Evolutionary conservation across 192 early-diverging fungal species (phyloP).

Genomic region (Coemansia sp.): DNA sequence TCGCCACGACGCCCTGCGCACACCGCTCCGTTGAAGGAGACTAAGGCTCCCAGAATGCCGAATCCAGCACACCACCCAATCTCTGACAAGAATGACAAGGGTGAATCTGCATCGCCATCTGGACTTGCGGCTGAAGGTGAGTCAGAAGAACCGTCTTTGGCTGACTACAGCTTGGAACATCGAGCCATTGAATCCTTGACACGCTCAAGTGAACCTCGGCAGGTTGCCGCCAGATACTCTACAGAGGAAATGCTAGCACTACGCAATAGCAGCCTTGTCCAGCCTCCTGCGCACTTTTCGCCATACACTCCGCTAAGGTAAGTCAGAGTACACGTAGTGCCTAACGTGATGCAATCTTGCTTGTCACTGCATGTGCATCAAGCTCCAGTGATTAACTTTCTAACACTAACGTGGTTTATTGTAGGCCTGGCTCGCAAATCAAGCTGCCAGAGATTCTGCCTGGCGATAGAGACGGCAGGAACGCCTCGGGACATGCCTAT

Average conservation of each 20-base stretch:
- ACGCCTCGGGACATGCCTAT: constrained; percentile 1
- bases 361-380: not conserved
- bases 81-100: not conserved
- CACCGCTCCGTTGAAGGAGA: not conserved
- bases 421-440: constrained; percentile 41
- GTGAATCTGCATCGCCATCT: not conserved
- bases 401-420: not conserved
- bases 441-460: constrained; percentile 23
- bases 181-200: not conserved
- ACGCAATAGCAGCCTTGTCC: constrained; percentile 28
- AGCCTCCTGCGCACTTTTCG: constrained; percentile 29
- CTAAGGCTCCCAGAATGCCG: constrained; percentile 5
- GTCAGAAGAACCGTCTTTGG: not conserved
- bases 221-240: constrained; percentile 18
- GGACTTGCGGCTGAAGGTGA: not conserved
- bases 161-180: not conserved
- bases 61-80: not conserved
- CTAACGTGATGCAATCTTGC: not conserved
- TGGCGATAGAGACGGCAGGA: constrained; percentile 5
- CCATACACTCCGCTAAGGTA: constrained; percentile 44
- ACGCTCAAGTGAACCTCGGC: not conserved
- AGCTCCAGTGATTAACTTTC: not conserved
- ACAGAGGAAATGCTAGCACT: constrained; percentile 39
- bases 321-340: constrained; percentile 2
- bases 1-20: constrained; percentile 1